Base-by-base conservation (phyloP, 169 alveolate species). In the Plasmodium gallinaceum region DNA sequence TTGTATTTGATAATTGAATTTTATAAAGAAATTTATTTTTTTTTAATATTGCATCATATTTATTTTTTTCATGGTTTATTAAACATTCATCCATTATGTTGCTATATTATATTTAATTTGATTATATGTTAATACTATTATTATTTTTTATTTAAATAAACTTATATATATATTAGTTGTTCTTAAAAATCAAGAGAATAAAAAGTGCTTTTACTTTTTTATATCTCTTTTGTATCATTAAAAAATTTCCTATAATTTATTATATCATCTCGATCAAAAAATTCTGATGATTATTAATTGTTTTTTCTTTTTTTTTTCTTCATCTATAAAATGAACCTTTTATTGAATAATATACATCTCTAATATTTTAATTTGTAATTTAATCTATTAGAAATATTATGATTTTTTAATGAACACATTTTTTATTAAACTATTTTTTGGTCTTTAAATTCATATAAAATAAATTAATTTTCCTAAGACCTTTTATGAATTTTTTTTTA, bases 1-100 rank as follows among this genome's bases (percentile, higher is more conserved):
- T 18, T 20, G 91, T 83, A 51, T 83, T 83, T 7, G 80, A 72
- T 68, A 83, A 83, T 66, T 83, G 73, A 61, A 83, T 83, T 66
- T 83, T 83, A 60, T 68, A 57, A 52, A 51, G 54, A 20, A 37
- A 22, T 39, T 83, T 83, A 8, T 37, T 83, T 16, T 42, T 83
- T 68, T 26, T 46, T 14, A 42, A 66, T 66, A 42, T 42, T 0
- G 51, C 69, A 4, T 54, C 83, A 57, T 45, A 42, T 64, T 48
- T 58, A 51, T 54, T 64, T 46, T 76, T 22, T 14, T 54, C 74
- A 54, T 65, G 24, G 43, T 64, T 69, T 54, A n/a, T 22, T 45
- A 24, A 10, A 76, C 42, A 37, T 39, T 66, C 42, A 45, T 76
- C 75, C 89, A 76, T 76, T 48, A 39, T 76, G 52, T 62, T 54